These are phyloP conservation scores for Leishmania turanica DNA, from an alignment of 208 protist genomes.

Conservation along the genomic window DNA sequence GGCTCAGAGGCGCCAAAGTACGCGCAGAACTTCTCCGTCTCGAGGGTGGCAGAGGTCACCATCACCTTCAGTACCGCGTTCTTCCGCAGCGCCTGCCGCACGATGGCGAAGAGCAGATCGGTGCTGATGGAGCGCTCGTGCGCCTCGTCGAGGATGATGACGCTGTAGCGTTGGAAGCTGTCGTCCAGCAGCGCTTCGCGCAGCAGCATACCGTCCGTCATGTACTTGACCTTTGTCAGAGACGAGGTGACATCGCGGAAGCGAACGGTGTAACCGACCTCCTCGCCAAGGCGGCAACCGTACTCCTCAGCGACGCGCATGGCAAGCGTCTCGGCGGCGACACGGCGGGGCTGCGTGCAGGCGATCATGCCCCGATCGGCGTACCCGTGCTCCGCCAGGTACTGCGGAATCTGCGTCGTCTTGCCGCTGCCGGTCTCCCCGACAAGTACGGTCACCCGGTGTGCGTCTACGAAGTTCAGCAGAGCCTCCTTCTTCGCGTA, in stretches of 20 bases:
- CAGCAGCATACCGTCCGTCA: slow-evolving; percentile 99
- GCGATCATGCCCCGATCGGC: slow-evolving; percentile 68
- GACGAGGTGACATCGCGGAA: slow-evolving; percentile 98
- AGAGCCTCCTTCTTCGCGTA: slow-evolving; percentile 93
- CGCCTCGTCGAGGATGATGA: slow-evolving; percentile 99
- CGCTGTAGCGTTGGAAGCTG: slow-evolving; percentile 94
- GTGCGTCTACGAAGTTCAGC: slow-evolving; percentile 80
- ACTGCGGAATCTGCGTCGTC: slow-evolving; percentile 97
- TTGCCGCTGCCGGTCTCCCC: slow-evolving; percentile 98
- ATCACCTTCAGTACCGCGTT: slow-evolving; percentile 97
- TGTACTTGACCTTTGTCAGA: slow-evolving; percentile 99
- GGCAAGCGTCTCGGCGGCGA: slow-evolving; percentile 98
- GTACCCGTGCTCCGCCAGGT: slow-evolving; percentile 93
- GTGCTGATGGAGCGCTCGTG: slow-evolving; percentile 99
- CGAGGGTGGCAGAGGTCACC: slow-evolving; percentile 98
- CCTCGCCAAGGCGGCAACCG: slow-evolving; percentile 96
- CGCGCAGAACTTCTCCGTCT: slow-evolving; percentile 97
- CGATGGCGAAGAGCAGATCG: slow-evolving; percentile 98
- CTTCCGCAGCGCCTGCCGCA: slow-evolving; percentile 93
- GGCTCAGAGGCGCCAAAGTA: slow-evolving; percentile 97
- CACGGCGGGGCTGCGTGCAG: slow-evolving; percentile 99
- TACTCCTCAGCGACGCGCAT: slow-evolving; percentile 99
- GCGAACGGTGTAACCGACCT: slow-evolving; percentile 99
- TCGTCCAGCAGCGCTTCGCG: slow-evolving; percentile 97
- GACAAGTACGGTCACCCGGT: slow-evolving; percentile 91